Evolutionary conservation across 2,329 filamentous ascomycete species (phyloP), one percentile per base, ranked within the genome.

Genomic region (Parafenestella ontariensis): DNA sequence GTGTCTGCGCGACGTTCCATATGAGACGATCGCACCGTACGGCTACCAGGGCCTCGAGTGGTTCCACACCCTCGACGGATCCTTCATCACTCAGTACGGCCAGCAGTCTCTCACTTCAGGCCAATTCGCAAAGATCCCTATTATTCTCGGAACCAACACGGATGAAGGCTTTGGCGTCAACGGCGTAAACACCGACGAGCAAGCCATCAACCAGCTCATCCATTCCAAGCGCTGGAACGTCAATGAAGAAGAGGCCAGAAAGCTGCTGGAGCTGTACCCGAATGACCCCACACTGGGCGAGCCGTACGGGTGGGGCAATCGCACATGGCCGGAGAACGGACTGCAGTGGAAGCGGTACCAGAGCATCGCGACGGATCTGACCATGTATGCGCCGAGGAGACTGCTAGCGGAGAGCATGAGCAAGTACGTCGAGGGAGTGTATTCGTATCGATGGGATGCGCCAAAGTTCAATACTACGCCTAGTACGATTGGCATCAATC

Each of bases 131-230:
- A 81, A 84, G 42, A 83, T 89, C 0, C 85, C 87, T 0, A 79
- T 89, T 26, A 77, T 90, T 1, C 75, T 83, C 21, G 87, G 88
- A 1, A 82, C 81, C 17, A 89, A 89, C 66, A 83, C 82, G 0
- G 87, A 90, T 60, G 88, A 91, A 68, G 88, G 86, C 0, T 83
- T 83, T 1, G 76, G 78, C 1, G 87, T 87, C 54, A 81, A 54
- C 15, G 77, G 78, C 0, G 79, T 81, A 1, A 74, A 67, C 11
- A 83, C 78, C 3, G 80, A 77, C 18, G 78, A 68, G 37, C 60
- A 68, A 46, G 70, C 70, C 9, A 49, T 69, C 8, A 56, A 67
- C 17, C 62, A 70, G 26, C 52, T 73, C 5, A 59, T 70, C n/a
- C 68, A 70, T 17, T 70, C 69, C 0, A 77, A 75, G 15, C 65